phyloP scores from a whole-genome alignment of 2,329 filamentous ascomycete genomes.

The Pezicula neosporulosa region DNA sequence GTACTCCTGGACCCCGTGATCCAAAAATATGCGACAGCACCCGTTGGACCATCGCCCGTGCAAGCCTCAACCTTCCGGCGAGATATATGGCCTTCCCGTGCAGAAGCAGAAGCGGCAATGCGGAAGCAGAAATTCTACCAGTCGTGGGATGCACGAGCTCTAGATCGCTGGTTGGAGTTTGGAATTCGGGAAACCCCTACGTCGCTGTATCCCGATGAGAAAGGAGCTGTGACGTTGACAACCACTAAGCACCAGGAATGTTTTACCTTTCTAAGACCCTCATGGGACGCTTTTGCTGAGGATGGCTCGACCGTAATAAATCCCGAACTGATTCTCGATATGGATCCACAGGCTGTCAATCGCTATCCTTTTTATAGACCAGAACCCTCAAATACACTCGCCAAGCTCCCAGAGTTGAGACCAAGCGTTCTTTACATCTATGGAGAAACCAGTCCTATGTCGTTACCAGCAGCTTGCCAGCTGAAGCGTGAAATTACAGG shows the following conservation, averaged over 20 bases:
- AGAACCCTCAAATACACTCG: conserved; percentile 55
- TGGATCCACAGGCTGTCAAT: conserved; percentile 18
- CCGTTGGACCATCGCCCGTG: conserved; percentile 38
- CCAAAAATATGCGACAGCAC: conserved; percentile 40
- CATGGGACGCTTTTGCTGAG: conserved; percentile 36
- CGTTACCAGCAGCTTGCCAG: conserved; percentile 43
- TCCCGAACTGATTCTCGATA: conserved; percentile 42
- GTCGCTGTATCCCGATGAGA: conserved; percentile 44
- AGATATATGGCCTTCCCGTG: conserved; percentile 77
- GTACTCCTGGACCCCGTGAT: conserved; percentile 86
- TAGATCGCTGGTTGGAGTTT: conserved; percentile 68
- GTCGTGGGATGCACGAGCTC: conserved; percentile 75
- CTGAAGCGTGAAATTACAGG: conserved; percentile 64
- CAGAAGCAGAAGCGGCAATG: conserved; percentile 65
- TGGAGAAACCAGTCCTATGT: conserved; percentile 57
- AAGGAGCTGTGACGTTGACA: conserved; percentile 61
- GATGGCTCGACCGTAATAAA: conserved; percentile 35
- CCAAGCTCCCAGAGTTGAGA: conserved; percentile 55
- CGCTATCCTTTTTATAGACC: conserved; percentile 61
- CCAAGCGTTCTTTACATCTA: conserved; percentile 69
- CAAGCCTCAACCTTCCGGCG: conserved; percentile 67
- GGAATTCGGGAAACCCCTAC: conserved; percentile 77
- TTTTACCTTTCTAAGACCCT: conserved; percentile 68
- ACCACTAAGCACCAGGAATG: conserved; percentile 90
- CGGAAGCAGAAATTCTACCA: conserved; percentile 71